These are phyloP conservation scores for Entrophospora sp. DNA, from an alignment of 192 early-diverging fungal species.

Conservation along the genomic window DNA sequence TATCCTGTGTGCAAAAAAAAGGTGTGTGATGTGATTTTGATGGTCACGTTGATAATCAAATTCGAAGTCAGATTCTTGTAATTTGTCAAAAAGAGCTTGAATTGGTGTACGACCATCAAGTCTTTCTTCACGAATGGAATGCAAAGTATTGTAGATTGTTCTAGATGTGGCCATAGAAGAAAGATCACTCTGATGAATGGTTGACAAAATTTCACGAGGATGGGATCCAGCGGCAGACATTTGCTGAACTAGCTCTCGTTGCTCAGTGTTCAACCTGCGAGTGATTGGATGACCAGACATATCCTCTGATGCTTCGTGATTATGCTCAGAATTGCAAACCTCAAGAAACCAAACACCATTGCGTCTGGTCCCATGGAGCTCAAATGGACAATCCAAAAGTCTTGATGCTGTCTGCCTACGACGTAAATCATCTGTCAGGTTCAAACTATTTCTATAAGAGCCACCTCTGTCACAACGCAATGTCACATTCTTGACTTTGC, in stretches of 20 bases:
- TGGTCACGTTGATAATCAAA: not conserved
- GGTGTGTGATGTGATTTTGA: not conserved
- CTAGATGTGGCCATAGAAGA: no score
- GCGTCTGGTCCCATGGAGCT: not conserved
- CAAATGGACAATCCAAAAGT: constrained; percentile 3
- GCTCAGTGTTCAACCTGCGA: not conserved
- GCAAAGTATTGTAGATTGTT: no score
- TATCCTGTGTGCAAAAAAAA: no score
- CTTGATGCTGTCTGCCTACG: not conserved
- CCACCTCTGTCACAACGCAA: not conserved
- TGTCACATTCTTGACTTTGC: not conserved
- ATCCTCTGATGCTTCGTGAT: not conserved
- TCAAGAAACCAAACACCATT: not conserved
- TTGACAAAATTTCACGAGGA: no score
- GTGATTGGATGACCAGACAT: not conserved
- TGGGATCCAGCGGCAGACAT: not conserved
- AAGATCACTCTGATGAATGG: no score
- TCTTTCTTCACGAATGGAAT: no score
- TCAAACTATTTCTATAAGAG: not conserved
- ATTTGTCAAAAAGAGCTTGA: not conserved
- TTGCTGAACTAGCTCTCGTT: not conserved
- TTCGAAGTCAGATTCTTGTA: not conserved
- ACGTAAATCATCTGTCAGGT: not conserved
- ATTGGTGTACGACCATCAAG: no score
- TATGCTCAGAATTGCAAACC: not conserved